Evolutionary conservation across 768 basidiomycete genomes (phyloP).

Genomic region (Suillus spraguei): DNA sequence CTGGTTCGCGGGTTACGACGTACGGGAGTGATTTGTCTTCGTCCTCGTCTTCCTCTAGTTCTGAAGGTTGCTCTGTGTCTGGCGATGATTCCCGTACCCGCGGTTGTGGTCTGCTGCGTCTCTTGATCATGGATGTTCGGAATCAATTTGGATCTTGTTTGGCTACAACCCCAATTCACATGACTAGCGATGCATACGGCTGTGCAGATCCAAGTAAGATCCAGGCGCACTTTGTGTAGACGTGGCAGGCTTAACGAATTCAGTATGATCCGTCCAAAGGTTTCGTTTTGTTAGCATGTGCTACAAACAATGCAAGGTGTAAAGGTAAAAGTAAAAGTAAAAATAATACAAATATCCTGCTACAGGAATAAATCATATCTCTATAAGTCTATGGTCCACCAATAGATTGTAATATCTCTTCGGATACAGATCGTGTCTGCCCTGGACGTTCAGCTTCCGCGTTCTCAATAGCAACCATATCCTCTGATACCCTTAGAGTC

Average conservation of each 20-base stretch:
- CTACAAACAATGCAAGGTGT: constrained; percentile 4
- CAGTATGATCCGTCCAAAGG: constrained; percentile 6
- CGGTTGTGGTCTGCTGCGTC: constrained; percentile 67
- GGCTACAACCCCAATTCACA: not conserved
- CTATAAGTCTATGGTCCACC: constrained; percentile 15
- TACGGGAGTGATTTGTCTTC: constrained; percentile 51
- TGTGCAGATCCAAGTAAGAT: not conserved
- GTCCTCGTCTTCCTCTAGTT: constrained; percentile 36
- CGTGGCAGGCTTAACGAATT: constrained; percentile 6
- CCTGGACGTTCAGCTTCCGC: constrained; percentile 3
- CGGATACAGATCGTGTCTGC: constrained; percentile 17
- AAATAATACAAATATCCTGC: constrained; percentile 12
- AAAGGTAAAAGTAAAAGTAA: constrained; percentile 3
- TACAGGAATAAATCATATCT: constrained; percentile 14
- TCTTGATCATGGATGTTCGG: constrained; percentile 63
- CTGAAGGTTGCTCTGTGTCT: constrained; percentile 11
- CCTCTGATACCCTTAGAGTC: constrained; percentile 7
- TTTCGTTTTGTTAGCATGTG: constrained; percentile 5
- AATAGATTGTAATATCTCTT: constrained; percentile 21
- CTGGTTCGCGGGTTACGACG: constrained; percentile 24
- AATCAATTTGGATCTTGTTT: constrained; percentile 4
- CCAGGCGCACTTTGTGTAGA: not conserved
- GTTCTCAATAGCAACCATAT: constrained; percentile 16
- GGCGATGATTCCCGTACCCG: constrained; percentile 53
- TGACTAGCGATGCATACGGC: not conserved